Evolutionary conservation across 2,329 filamentous ascomycete genomes (phyloP).

Genomic region (Nigrograna mackinnonii): DNA sequence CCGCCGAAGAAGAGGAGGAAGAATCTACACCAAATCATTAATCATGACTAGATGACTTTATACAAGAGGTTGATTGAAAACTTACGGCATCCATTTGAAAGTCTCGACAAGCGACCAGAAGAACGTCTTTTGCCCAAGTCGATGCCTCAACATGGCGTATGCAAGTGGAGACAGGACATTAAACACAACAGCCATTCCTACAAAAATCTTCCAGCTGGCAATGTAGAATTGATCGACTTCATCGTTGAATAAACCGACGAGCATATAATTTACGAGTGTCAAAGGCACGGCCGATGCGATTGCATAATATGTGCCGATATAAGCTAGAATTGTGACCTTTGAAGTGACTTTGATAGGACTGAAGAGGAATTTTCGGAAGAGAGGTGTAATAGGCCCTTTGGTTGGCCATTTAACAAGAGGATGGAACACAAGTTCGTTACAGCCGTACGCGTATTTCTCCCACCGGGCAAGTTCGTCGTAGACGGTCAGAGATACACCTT

Average conservation of each 20-base stretch:
- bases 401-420: slow-evolving; percentile 64
- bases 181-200: slow-evolving; percentile 66
- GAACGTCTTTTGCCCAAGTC: slow-evolving; percentile 58
- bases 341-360: slow-evolving; percentile 65
- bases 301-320: slow-evolving; percentile 72
- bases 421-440: slow-evolving; percentile 70
- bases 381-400: slow-evolving; percentile 65
- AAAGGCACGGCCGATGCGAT: slow-evolving; percentile 68
- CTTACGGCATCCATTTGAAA: slow-evolving; percentile 60
- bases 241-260: slow-evolving; percentile 70
- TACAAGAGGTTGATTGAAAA: background rate
- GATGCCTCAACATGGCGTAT: slow-evolving; percentile 65
- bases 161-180: slow-evolving; percentile 63
- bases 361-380: slow-evolving; percentile 63
- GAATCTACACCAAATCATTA: slow-evolving; percentile 41
- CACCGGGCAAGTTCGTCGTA: slow-evolving; percentile 72
- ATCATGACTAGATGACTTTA: background rate
- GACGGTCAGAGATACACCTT: slow-evolving; percentile 71
- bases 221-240: slow-evolving; percentile 79
- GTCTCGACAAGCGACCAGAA: slow-evolving; percentile 58
- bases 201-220: slow-evolving; percentile 63
- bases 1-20: slow-evolving; percentile 81
- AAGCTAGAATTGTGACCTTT: slow-evolving; percentile 71
- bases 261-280: slow-evolving; percentile 68
- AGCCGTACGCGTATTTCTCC: slow-evolving; percentile 73